Conservation (phyloP, 1,139 yeast genomes). For the Yamadazyma dendronema region DNA sequence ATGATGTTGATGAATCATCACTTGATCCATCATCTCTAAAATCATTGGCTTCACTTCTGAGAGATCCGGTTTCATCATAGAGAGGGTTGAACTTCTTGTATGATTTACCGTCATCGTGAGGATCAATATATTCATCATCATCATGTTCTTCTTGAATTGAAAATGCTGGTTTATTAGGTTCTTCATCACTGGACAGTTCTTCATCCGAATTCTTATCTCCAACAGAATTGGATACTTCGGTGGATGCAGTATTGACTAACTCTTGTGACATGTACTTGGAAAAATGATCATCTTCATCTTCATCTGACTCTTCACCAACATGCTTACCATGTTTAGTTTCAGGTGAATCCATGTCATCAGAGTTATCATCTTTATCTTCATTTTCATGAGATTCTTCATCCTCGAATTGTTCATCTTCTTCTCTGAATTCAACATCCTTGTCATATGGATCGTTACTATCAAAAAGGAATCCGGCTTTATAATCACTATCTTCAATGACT, state of each 20-base stretch:
- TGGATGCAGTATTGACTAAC: constrained; percentile 60
- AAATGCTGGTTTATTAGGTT: constrained; percentile 27
- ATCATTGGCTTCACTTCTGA: constrained; percentile 20
- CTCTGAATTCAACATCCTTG: constrained; percentile 3
- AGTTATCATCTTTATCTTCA: not conserved
- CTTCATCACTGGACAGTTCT: constrained; percentile 42
- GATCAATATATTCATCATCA: constrained; percentile 63
- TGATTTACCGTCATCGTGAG: constrained; percentile 78
- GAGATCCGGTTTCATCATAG: constrained; percentile 45
- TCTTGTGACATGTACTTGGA: constrained; percentile 85
- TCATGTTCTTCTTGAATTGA: constrained; percentile 9
- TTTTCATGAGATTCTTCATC: constrained; percentile 22
- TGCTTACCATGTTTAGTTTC: not conserved
- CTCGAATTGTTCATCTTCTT: constrained; percentile 4
- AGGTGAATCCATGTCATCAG: not conserved
- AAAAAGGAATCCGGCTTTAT: constrained; percentile 33
- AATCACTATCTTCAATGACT: constrained; percentile 36
- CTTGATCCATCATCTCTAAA: constrained; percentile 26
- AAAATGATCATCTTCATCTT: constrained; percentile 44
- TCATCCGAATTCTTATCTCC: constrained; percentile 28
- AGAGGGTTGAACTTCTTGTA: constrained; percentile 65
- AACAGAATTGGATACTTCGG: constrained; percentile 52
- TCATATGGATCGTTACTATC: constrained; percentile 24
- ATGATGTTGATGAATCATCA: constrained; percentile 25
- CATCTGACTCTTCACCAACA: constrained; percentile 27